Evolutionary conservation across 2,329 filamentous ascomycete genomes (phyloP), one percentile per base, ranked within the genome.

Genomic region (Mycosphaerella sp.): DNA sequence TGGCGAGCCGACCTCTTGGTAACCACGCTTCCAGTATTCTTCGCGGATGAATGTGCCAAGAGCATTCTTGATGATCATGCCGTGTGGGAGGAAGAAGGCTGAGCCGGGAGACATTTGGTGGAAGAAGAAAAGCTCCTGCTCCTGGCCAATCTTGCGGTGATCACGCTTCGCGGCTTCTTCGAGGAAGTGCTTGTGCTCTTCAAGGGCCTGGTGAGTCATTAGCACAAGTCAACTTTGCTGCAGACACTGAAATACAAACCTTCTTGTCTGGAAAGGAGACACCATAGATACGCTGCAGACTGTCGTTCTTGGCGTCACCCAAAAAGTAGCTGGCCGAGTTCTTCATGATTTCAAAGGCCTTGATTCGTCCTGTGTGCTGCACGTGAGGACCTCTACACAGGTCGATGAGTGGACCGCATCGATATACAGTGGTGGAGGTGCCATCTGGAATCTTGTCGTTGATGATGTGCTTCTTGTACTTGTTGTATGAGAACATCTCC

Each of bases 91-190:
- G 57, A 62, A 64, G 79, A 98, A 95, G 54, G 86, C 84, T 14
- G 89, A 93, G 34, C 93, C 93, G 1, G 93, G 93, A n/a, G 91
- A 96, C 65, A 85, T 79, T 60, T 95, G 87, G 67, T 95, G 86
- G 76, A 96, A 98, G 78, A 96, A 95, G 79, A 95, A 98, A 7
- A 98, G 83, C 70, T 97, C 92, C 72, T 98, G 93, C 59, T 97
- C 91, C 69, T 86, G 88, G 60, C 91, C 93, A 62, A 98, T 91
- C 74, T 88, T 89, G 62, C 92, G 81, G 70, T 98, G 93, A 68
- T 97, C 93, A 60, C 93, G 86, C 79, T 95, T 95, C 58, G 93
- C 92, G n/a, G 93, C 93, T 74, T 98, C 93, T 67, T 95, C 92
- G 31, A 98, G 80, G 74, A 95, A 95, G 68, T 92, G 90, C 75